Base-by-base conservation (phyloP, 1,284 basidiomycete genomes). In the Pisolithus thermaeus region DNA sequence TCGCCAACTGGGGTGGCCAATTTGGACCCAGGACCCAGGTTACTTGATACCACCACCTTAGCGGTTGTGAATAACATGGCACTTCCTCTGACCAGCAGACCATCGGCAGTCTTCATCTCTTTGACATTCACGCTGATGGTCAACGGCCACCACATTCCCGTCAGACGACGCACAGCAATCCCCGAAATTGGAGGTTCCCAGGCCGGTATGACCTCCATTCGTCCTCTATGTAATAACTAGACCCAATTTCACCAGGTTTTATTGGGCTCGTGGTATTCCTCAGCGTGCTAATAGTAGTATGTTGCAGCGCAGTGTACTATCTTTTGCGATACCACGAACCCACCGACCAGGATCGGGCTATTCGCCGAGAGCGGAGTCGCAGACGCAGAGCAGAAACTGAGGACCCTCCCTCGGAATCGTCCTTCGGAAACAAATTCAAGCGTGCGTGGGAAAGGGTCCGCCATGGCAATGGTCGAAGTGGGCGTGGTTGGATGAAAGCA, bases 151-250 rank as follows among this genome's bases (percentile, higher is more conserved):
- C 12, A 40, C 27, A 23, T 50, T 20, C 47, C 47, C 7, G n/a
- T 22, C 14, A 28, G 23, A 49, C 37, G n/a, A 7, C 40, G 41
- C 39, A 64, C 73, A 52, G 67, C 68, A 22, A 59, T 69, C 7
- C 76, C 76, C 2, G 66, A 71, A 65, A 75, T 78, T 45, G 66
- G 67, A 36, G 75, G 76, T 23, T 78, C 76, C 23, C 64, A 67
- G 53, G 69, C 69, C 27, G 77, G 77, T 78, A 62, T 39, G 14
- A 23, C 27, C 14, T 16, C 36, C 35, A 44, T n/a, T 43, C 25
- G 27, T 23, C 5, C 30, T 46, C 47, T 25, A 27, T 54, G 50
- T 50, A 14, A 28, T 43, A 43, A 27, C 8, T 16, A 22, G n/a
- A 22, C 30, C 18, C 27, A 28, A 32, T 54, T 39, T 37, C 44